Evolutionary conservation across 2,329 filamentous ascomycete species (phyloP).

Genomic region (Passalora sequoiae): DNA sequence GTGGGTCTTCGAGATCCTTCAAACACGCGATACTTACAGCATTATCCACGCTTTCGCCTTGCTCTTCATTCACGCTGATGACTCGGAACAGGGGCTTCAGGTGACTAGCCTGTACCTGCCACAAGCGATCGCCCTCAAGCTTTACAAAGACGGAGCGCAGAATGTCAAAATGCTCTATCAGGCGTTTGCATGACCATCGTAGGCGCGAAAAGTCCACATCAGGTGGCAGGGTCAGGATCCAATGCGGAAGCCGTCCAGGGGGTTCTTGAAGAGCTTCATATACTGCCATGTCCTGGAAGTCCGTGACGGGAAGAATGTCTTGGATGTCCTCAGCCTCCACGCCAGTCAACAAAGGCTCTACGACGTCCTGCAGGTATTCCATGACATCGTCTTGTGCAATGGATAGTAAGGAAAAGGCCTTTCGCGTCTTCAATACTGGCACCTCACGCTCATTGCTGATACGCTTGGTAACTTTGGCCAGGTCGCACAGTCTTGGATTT

Average conservation of each 20-base stretch:
- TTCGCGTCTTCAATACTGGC: no score
- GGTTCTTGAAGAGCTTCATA: conserved; percentile 11
- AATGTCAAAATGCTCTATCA: conserved; percentile 37
- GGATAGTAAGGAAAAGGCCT: neutral
- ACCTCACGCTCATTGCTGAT: neutral
- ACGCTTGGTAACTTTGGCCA: neutral
- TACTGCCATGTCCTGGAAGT: conserved; percentile 23
- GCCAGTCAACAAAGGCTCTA: neutral
- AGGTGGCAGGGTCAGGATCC: conserved; percentile 21
- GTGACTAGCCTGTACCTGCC: conserved; percentile 40
- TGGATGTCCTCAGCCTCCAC: neutral
- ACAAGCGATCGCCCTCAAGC: conserved; percentile 40
- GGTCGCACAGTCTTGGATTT: conserved; percentile 1
- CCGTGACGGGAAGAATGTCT: conserved; percentile 19
- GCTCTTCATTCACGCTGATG: conserved; percentile 18
- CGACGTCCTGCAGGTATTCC: conserved; percentile 1
- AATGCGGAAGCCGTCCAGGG: conserved; percentile 19
- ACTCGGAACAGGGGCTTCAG: conserved; percentile 33
- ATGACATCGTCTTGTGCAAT: neutral
- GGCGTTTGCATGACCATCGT: conserved; percentile 16
- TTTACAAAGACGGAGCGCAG: conserved; percentile 52
- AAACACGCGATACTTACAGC: conserved; percentile 13
- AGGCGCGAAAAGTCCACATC: conserved; percentile 21
- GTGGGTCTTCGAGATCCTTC: conserved; percentile 8
- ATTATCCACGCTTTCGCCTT: conserved; percentile 10